These are phyloP conservation scores for thale cress (Arabidopsis thaliana) DNA, from an alignment of 345 rosid species.

Conservation along the genomic window TAIR10.1 NC_003071.7:13563501-13564000, in stretches of 20 bases:
- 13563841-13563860: slow-evolving; percentile 13
- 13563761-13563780: slow-evolving; percentile 68
- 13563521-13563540: slow-evolving; percentile 51
- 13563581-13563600: slow-evolving; percentile 8
- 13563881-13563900: slow-evolving; percentile 8
- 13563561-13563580: slow-evolving; percentile 14
- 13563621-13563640: neutral
- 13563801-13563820: slow-evolving; percentile 58
- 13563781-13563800: slow-evolving; percentile 73
- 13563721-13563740: slow-evolving; percentile 54
- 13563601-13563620: neutral
- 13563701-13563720: slow-evolving; percentile 17
- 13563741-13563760: slow-evolving; percentile 51
- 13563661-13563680: slow-evolving; percentile 16
- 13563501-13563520: slow-evolving; percentile 60
- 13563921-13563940: slow-evolving; percentile 53
- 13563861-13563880: slow-evolving; percentile 12
- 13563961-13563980: slow-evolving; percentile 49
- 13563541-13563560: slow-evolving; percentile 48
- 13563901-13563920: slow-evolving; percentile 52
- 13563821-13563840: slow-evolving; percentile 49
- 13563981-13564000: slow-evolving; percentile 51
- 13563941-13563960: slow-evolving; percentile 61
- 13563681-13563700: slow-evolving; percentile 13
- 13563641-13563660: slow-evolving; percentile 10